Base-by-base conservation (phyloP, 805 yeast species). In the Candida alai region DNA sequence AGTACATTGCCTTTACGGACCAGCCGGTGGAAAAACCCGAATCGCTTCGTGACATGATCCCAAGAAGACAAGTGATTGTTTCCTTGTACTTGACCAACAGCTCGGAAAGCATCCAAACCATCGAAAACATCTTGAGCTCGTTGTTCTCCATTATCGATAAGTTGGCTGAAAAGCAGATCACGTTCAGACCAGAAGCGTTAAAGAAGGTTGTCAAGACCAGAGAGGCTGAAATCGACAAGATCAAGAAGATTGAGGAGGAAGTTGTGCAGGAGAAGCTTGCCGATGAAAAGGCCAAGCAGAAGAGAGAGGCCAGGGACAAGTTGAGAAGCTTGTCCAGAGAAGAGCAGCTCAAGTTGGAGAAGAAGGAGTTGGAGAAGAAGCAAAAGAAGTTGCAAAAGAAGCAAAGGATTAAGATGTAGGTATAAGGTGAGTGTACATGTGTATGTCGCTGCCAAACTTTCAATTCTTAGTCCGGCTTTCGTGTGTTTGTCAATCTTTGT, bases 1-100 rank as follows among this genome's bases (percentile, higher is more conserved):
- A 78, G 52, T 83, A 57, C 52, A 54, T 93, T 41, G 80, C 94
- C 27, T 70, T 88, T 55, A 86, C 96, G 33, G 99, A 93, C 60
- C 82, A 85, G 59, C 80, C 88, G 11, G 48, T 60, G n/a, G 82
- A 70, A 33, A 83, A 76, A 47, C 97, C 98, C 29, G 65, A 58
- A 28, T 54, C 71, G 22, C 63, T 76, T 30, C 58, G 56, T n/a
- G 83, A 79, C 43, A 72, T 74, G 59, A 65, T 60, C 25, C 73
- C 84, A 23, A 50, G 49, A 34, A 73, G 77, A 43, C 67, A 73
- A 52, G 63, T 84, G 25, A 55, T 78, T 12, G 58, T 89, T 41
- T 72, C 79, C 36, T 52, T 80, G 43, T 58, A 62, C 28, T 51
- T 78, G 41, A 77, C 84, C 24, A 58, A 70, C 21, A 68, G 70